Evolutionary conservation across 1,139 yeast genomes (phyloP).

Genomic region (Pichia sp.): DNA sequence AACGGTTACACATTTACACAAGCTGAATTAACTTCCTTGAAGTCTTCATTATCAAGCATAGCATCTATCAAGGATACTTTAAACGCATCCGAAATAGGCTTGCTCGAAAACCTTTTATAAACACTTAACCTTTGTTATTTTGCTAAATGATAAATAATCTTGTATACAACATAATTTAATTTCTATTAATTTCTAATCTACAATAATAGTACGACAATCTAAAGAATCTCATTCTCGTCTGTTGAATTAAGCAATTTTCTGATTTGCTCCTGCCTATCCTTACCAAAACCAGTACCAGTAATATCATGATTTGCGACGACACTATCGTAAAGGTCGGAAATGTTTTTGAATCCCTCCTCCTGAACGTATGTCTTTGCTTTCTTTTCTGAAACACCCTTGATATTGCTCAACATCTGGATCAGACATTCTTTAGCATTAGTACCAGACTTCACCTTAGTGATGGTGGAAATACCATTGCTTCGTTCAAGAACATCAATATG

Average conservation of each 20-base stretch:
- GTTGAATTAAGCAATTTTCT: slow-evolving; percentile 42
- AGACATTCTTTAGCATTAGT: slow-evolving; percentile 45
- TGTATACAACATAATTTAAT: no score
- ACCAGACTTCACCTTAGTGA: slow-evolving; percentile 57
- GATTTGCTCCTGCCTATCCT: slow-evolving; percentile 23
- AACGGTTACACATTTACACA: slow-evolving; percentile 47
- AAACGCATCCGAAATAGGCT: slow-evolving; percentile 46
- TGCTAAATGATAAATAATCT: not conserved
- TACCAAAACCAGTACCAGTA: slow-evolving; percentile 15
- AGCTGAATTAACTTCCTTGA: slow-evolving; percentile 38
- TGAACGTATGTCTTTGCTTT: slow-evolving; percentile 34
- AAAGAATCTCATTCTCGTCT: slow-evolving; percentile 42
- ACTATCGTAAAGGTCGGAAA: slow-evolving; percentile 37
- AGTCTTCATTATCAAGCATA: slow-evolving; percentile 1
- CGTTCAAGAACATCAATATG: slow-evolving; percentile 56
- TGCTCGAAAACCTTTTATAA: slow-evolving; percentile 10
- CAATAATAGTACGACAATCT: no score
- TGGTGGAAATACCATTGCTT: slow-evolving; percentile 50
- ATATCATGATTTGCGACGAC: slow-evolving; percentile 2
- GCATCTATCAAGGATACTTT: slow-evolving; percentile 24
- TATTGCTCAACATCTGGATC: slow-evolving; percentile 49
- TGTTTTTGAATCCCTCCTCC: slow-evolving; percentile 34
- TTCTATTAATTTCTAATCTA: no score
- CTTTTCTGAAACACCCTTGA: slow-evolving; percentile 52
- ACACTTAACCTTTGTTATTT: not conserved